Evolutionary conservation across 1,284 basidiomycete genomes (phyloP).

Genomic region (Cystobasidium slooffiae): DNA sequence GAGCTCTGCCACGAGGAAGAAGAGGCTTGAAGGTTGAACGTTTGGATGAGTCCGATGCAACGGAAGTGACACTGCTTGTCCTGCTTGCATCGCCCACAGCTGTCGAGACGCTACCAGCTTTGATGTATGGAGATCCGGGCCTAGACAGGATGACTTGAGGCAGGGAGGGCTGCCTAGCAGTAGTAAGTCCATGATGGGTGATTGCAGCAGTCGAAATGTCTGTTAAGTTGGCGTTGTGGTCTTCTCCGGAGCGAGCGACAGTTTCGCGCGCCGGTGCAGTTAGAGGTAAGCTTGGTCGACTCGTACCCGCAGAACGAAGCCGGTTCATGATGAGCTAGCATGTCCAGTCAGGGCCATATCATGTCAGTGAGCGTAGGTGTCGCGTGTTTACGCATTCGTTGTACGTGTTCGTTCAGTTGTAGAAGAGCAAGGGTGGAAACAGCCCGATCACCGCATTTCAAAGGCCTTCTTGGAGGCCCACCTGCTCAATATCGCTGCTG

Average conservation of each 20-base stretch:
- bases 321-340: not conserved
- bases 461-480: not conserved
- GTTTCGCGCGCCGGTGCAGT: slow-evolving; percentile 13
- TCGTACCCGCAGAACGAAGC: not conserved
- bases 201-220: not conserved
- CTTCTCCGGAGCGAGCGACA: not conserved
- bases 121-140: not conserved
- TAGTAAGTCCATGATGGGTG: not conserved
- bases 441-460: not conserved
- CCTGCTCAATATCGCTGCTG: too few species aligned
- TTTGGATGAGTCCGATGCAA: not conserved
- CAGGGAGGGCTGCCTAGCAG: not conserved
- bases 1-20: not conserved
- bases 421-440: not conserved
- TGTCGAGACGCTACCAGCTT: not conserved
- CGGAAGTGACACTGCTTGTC: not conserved
- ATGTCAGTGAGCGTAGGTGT: not conserved
- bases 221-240: too few species aligned
- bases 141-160: not conserved
- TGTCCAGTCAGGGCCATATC: not conserved
- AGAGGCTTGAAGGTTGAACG: not conserved
- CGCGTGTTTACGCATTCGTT: not conserved
- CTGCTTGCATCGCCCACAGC: not conserved
- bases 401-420: too few species aligned
- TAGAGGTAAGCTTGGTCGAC: slow-evolving; percentile 4